Base-by-base conservation (phyloP, 345 rosid species). In the Sisymbrium altissimum region DNA sequence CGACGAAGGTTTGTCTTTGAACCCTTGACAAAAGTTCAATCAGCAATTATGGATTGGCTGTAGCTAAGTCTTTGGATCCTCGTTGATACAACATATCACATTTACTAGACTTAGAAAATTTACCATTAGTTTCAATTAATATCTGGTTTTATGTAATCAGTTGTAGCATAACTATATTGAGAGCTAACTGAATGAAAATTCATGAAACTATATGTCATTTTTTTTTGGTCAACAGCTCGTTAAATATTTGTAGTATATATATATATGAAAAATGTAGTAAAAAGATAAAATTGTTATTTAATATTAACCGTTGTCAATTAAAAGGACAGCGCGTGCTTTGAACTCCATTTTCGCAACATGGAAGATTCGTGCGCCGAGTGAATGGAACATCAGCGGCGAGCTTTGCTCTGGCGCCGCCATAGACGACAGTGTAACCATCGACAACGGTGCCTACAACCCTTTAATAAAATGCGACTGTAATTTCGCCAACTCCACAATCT, bases 301-400 rank as follows among this genome's bases (percentile, higher is more conserved):
- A 30, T 30, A 4, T 30, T 30, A 30, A 29, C 2, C 5, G 30
- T 30, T 30, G 33, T 30, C 33, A 6, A 30, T 30, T 30, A 23
- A 23, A 23, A 1, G 25, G 25, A 43, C 71, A 70, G 80, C 76
- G 3, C 67, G 68, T 7, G 76, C 55, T 7, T 32, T 77, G 56
- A 77, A 71, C 55, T n/a, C 80, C 12, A 77, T 77, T 30, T 77
- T 77, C 41, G 40, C 48, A 5, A 53, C 76, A n/a, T 77, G 80
- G 80, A 58, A 15, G 62, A 57, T 58, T 4, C 9, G 0, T 3
- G 68, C 64, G 8, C 38, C 68, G 7, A 58, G 33, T 0, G 46
- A 25, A 25, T 86, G 93, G 91, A 88, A 86, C 76, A 77, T 23
- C 15, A 83, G 80, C 36, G 89, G 88, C 46, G 82, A 87, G 35